A percentile compares a stretch with the other conserved stretches of the same genome.
Conservation (phyloP, 1,284 basidiomycete genomes). For the Moesziomyces globuligerus region DNA sequence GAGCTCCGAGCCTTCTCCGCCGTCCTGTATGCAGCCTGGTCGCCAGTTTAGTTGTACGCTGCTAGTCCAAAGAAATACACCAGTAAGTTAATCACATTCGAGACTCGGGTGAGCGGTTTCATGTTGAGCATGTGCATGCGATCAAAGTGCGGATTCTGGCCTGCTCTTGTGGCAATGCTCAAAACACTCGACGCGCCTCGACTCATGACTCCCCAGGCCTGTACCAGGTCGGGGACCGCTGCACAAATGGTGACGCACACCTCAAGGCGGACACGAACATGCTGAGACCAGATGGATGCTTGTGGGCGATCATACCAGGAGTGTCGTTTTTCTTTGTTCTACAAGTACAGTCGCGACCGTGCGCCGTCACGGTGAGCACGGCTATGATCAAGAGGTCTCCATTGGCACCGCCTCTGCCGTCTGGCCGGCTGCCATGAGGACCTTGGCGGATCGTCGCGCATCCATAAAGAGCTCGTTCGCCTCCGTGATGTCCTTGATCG, state of each 20-base stretch:
- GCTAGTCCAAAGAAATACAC: slow-evolving; percentile 3
- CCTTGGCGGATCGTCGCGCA: slow-evolving; percentile 73
- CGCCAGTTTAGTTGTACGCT: slow-evolving; percentile 26
- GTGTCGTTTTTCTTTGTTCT: slow-evolving; percentile 5
- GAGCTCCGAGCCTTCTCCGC: slow-evolving; percentile 72
- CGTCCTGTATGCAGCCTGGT: slow-evolving; percentile 70
- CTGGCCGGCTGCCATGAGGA: slow-evolving; percentile 27
- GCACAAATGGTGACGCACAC: too few species aligned
- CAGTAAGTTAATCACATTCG: too few species aligned
- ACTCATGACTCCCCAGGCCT: too few species aligned
- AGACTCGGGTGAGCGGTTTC: too few species aligned
- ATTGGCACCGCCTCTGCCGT: slow-evolving; percentile 31
- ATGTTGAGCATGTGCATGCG: too few species aligned
- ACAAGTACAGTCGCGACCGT: slow-evolving; percentile 21
- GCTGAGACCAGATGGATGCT: neutral
- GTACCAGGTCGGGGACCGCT: too few species aligned
- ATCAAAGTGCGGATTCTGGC: too few species aligned
- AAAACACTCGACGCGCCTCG: too few species aligned
- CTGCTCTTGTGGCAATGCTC: too few species aligned
- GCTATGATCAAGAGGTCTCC: slow-evolving; percentile 48
- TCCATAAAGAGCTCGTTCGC: slow-evolving; percentile 88
- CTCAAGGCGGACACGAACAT: too few species aligned
- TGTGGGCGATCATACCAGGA: neutral
- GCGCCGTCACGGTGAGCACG: too few species aligned
- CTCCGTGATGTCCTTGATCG: slow-evolving; percentile 86